phyloP scores from a whole-genome alignment of 345 rosid genomes.

The Linum usitatissimum region DNA sequence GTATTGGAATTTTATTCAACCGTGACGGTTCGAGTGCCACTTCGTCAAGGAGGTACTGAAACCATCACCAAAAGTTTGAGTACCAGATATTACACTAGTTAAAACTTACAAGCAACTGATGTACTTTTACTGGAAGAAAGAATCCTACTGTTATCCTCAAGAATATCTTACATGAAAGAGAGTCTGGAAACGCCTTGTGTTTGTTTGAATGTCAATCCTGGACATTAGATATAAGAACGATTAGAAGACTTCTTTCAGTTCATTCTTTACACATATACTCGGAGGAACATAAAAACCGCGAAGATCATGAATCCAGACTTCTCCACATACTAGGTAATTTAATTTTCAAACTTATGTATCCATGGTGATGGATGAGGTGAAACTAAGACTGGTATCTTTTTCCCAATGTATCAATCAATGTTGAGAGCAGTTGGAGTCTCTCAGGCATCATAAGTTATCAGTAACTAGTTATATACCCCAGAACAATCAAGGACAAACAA shows the following conservation, averaged over 20 bases:
- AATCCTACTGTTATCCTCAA: background rate
- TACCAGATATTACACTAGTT: background rate
- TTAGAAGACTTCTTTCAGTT: background rate
- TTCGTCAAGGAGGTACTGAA: conserved; percentile 85
- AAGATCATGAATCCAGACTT: no score
- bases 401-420: background rate
- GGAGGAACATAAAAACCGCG: background rate
- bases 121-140: background rate
- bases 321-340: no score
- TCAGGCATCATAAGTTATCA: background rate
- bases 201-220: conserved; percentile 97
- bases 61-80: conserved; percentile 4
- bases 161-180: conserved; percentile 52
- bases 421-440: background rate
- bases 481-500: conserved; percentile 9
- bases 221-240: background rate
- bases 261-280: background rate
- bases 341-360: no score
- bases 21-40: conserved; percentile 57
- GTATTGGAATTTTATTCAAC: conserved; percentile 66
- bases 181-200: conserved; percentile 64
- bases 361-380: background rate
- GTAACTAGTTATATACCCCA: background rate
- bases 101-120: background rate
- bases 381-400: background rate